A percentile compares a stretch with the other conserved stretches of the same genome.
Conservation (phyloP, 2,329 filamentous ascomycete genomes). For the Nigrospora oryzae region DNA sequence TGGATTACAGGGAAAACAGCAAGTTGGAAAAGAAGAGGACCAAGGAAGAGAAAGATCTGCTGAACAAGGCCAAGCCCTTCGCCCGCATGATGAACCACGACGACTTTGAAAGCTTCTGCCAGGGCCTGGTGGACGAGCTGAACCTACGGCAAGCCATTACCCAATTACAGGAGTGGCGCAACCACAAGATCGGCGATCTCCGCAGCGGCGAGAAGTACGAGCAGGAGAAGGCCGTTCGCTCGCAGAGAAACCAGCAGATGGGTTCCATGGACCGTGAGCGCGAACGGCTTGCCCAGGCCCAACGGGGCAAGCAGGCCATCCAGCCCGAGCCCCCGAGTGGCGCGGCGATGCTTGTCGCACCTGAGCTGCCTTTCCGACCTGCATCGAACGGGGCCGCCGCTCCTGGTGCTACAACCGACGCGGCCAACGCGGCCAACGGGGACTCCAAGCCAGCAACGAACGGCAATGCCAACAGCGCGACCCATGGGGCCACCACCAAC, state of each 20-base stretch:
- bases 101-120: slow-evolving; percentile 80
- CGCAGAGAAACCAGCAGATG: slow-evolving; percentile 62
- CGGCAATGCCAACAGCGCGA: slow-evolving; percentile 23
- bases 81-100: slow-evolving; percentile 92
- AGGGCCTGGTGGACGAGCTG: slow-evolving; percentile 81
- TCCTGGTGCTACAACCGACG: slow-evolving; percentile 4
- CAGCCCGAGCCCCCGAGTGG: slow-evolving; percentile 65
- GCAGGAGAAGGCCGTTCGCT: slow-evolving; percentile 70
- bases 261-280: slow-evolving; percentile 80
- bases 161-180: slow-evolving; percentile 91
- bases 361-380: slow-evolving; percentile 62
- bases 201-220: slow-evolving; percentile 89
- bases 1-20: slow-evolving; percentile 89
- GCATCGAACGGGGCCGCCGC: slow-evolving; percentile 14
- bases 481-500: slow-evolving; percentile 19
- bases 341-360: slow-evolving; percentile 67
- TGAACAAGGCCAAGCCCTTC: slow-evolving; percentile 93
- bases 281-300: slow-evolving; percentile 62
- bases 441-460: slow-evolving; percentile 47
- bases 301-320: slow-evolving; percentile 59
- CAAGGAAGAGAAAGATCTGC: slow-evolving; percentile 85
- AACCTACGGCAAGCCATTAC: slow-evolving; percentile 83
- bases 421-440: slow-evolving; percentile 16
- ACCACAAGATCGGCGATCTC: slow-evolving; percentile 74
- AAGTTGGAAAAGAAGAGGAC: slow-evolving; percentile 88